Base-by-base conservation (phyloP, 345 rosid species). In the Eutrema yunnanense region DNA sequence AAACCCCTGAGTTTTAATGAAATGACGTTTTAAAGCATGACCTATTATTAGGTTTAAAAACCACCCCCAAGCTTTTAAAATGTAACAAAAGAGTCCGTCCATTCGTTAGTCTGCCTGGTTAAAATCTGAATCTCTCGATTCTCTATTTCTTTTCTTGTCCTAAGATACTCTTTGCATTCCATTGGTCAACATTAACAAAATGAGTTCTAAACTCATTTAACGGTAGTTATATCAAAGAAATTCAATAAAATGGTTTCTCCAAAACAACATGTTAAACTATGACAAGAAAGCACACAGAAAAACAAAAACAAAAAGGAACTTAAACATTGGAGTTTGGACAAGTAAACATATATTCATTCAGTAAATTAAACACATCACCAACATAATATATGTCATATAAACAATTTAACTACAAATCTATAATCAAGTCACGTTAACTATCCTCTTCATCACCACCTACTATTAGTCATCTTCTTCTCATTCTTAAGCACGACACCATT, bases 401-500 rank as follows among this genome's bases (percentile, higher is more conserved):
- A 4, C 33, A 3, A 11, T 22, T 12, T 4, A 13, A 30, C 67
- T 8, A 8, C 1, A 51, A 16, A 47, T 8, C 0, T 0, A 33
- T 19, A 19, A 49, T 36, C 46, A 50, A 34, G 27, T 69, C 3
- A 37, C 3, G 10, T 36, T 27, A 37, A 3, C 29, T 37, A 37
- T 9, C 11, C 10, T 57, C 7, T 12, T 57, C 22, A 56, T 33
- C n/a, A 55, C 36, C 38, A 27, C 2, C 3, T 52, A 51, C 27
- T 32, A 32, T 11, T 29, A 29, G 11, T 10, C 11, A 40, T 53
- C 37, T 22, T 36, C 40, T 12, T 32, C 19, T 32, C 14, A 7
- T 5, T 22, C 12, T 37, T 49, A 13, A 68, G 73, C 55, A 47
- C 34, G 10, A 26, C 66, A 16, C 88, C 88, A 85, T 12, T 62